Conservation (phyloP, 495 filamentous ascomycete genomes). For the Penicillium alfredii region DNA sequence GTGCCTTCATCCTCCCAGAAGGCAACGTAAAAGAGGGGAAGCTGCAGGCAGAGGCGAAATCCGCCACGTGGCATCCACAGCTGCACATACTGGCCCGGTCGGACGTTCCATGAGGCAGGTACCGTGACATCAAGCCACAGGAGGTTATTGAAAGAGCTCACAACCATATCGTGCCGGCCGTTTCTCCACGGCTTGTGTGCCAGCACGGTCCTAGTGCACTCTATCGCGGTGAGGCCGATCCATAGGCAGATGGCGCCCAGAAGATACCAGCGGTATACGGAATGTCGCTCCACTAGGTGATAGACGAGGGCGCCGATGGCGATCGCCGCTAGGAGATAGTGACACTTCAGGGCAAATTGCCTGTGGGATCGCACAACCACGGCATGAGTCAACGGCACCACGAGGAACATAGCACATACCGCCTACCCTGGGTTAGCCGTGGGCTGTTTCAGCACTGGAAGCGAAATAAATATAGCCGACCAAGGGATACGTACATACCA, state of each 20-base stretch:
- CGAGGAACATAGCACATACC: too few species aligned
- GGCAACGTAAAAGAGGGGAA: conserved; percentile 2
- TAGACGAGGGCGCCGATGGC: conserved; percentile 2
- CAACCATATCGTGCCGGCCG: neutral
- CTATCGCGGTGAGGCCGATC: neutral
- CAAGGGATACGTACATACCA: neutral
- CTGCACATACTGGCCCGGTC: conserved; percentile 1
- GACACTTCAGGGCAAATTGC: conserved; percentile 2
- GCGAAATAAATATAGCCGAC: too few species aligned
- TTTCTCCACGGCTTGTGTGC: neutral
- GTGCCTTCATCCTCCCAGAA: neutral
- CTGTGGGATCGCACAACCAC: conserved; percentile 2
- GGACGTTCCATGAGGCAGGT: neutral
- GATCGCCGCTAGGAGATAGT: conserved; percentile 1
- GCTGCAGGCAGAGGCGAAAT: neutral
- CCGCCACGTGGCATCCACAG: neutral
- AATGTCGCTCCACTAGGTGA: conserved; percentile 1
- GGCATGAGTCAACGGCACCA: neutral
- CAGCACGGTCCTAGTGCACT: neutral
- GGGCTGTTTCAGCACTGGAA: too few species aligned
- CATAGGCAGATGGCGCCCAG: neutral
- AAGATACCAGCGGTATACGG: conserved; percentile 3
- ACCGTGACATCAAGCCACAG: neutral
- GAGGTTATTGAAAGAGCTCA: neutral
- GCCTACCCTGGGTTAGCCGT: too few species aligned